Percentiles rank a stretch among this genome's conserved stretches.
Evolutionary conservation across 768 basidiomycete genomes (phyloP).

Genomic region (Postia placenta): DNA sequence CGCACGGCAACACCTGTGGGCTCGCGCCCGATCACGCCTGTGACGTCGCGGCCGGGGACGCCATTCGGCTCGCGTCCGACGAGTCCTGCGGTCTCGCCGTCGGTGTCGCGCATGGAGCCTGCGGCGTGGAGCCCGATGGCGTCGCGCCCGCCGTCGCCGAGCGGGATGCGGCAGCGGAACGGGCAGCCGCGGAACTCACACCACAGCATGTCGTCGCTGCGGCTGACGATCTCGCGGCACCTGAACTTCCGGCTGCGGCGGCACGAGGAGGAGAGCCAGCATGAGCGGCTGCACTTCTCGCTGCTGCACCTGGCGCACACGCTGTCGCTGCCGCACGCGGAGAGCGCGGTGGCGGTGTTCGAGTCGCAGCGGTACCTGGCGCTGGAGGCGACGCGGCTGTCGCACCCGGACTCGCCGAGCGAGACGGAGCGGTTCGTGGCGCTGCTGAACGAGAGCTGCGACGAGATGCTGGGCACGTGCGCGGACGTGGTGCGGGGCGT

Average conservation of each 20-base stretch:
- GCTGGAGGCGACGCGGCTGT: conserved; percentile 49
- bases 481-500: conserved; percentile 33
- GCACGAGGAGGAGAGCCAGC: conserved; percentile 16
- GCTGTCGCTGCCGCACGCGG: conserved; percentile 19
- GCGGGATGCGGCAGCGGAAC: not conserved
- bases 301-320: conserved; percentile 20
- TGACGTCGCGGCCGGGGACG: conserved; percentile 29
- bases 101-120: conserved; percentile 1
- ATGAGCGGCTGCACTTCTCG: conserved; percentile 18
- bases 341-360: conserved; percentile 65
- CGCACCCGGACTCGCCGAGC: conserved; percentile 40
- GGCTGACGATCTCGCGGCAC: conserved; percentile 15
- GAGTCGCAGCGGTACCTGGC: conserved; percentile 68
- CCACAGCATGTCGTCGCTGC: conserved; percentile 7
- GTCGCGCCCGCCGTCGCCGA: not conserved
- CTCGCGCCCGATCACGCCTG: conserved; percentile 31
- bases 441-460: conserved; percentile 47
- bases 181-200: not conserved
- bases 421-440: conserved; percentile 37
- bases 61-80: conserved; percentile 11
- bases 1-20: conserved; percentile 37
- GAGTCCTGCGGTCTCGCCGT: not conserved
- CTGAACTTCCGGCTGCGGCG: conserved; percentile 9
- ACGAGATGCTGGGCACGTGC: conserved; percentile 43
- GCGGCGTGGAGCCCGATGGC: conserved; percentile 3